Conservation (phyloP, 371 early-diverging fungal species). For the Mucor racemosus region DNA sequence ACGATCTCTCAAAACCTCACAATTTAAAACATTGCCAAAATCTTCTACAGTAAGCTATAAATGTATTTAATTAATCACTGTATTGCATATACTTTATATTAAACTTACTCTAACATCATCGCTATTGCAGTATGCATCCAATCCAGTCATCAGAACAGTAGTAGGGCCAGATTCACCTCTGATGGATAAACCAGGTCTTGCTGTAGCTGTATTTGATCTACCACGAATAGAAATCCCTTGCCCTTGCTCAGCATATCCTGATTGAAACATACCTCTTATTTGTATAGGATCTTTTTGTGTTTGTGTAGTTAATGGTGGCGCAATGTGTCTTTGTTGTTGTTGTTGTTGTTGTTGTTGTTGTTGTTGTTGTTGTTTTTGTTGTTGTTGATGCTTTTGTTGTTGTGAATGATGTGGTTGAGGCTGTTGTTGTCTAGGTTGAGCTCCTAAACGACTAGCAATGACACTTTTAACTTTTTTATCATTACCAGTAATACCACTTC, state of each 20-base stretch:
- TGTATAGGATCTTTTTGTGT: not conserved
- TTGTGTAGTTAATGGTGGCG: not conserved
- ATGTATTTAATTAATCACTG: no score
- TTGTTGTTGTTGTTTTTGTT: not conserved
- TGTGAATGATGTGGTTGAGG: not conserved
- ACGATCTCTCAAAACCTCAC: slow-evolving; percentile 47
- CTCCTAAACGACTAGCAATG: not conserved
- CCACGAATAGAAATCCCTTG: slow-evolving; percentile 28
- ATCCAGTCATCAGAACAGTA: slow-evolving; percentile 57
- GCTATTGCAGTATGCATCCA: slow-evolving; percentile 59
- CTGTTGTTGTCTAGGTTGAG: not conserved
- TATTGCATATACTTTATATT: not conserved
- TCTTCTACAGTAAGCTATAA: slow-evolving; percentile 38
- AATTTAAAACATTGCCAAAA: slow-evolving; percentile 45
- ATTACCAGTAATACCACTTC: not conserved
- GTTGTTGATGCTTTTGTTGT: not conserved
- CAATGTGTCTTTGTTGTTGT: not conserved
- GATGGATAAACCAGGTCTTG: slow-evolving; percentile 36
- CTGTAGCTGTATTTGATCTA: slow-evolving; percentile 25
- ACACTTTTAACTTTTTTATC: slow-evolving; percentile 8
- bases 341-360: not conserved
- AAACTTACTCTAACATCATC: slow-evolving; percentile 60
- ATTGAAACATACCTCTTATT: not conserved
- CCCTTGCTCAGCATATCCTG: not conserved
- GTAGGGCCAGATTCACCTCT: slow-evolving; percentile 59